Evolutionary conservation across 768 basidiomycete genomes (phyloP), one percentile per base, ranked within the genome.

Genomic region (Crepidotus variabilis): DNA sequence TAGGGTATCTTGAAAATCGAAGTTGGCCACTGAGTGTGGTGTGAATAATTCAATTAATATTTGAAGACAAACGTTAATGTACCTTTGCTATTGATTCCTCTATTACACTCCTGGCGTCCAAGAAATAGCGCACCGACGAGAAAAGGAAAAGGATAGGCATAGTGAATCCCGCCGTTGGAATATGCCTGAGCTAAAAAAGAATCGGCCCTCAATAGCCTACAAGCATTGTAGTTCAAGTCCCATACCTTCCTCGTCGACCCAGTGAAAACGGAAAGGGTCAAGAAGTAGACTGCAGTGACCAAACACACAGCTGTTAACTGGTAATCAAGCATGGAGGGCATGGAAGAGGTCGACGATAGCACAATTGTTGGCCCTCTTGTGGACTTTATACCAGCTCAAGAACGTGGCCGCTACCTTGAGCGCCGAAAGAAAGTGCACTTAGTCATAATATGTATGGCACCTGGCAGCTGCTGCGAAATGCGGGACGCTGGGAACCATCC

Each of bases 61-160:
- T 11, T 32, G 21, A 28, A 24, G 51, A 20, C 45, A 33, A n/a
- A n/a, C 28, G 63, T 69, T 1, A 1, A 51, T 55, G 46, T 35
- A 81, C 82, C 59, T 63, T 72, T n/a, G 61, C 43, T 52, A 70
- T 71, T 0, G 75, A 75, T 36, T 72, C 69, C 18, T 62, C 63
- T 7, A 75, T 45, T 55, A 74, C 60, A 7, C 55, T 58, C 6
- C 58, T 54, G 0, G 63, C 63, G 43, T 69, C 54, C 13, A 54
- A 46, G 18, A 72, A 39, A 47, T 61, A 75, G 10, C 57, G 57
- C 14, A 69, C 18, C 2, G 67, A 71, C 6, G 69, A 67, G n/a
- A 71, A 49, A 54, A 67, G 71, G 2, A 72, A 75, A 2, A 72
- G 57, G 16, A 74, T 39, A 0, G 71, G 64, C 18, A 63, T 65